phyloP scores from a whole-genome alignment of 2,329 filamentous ascomycete genomes.

The Cladosporium phlei region DNA sequence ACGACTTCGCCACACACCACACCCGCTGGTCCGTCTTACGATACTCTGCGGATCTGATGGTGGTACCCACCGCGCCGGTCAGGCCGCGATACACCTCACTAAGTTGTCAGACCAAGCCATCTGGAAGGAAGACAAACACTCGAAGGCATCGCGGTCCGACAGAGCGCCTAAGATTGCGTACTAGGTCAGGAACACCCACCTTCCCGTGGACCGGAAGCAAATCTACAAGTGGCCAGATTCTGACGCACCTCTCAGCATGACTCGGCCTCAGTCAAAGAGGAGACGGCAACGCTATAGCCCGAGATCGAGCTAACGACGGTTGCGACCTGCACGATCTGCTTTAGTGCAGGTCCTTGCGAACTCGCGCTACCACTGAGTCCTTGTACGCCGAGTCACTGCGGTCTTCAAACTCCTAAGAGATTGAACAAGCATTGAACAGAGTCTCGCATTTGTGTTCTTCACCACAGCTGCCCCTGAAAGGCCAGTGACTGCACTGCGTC shows the following conservation, averaged over 20 bases:
- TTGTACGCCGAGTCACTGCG: no score
- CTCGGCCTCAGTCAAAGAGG: not conserved
- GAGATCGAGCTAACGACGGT: no score
- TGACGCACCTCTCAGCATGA: not conserved
- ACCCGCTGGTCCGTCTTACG: not conserved
- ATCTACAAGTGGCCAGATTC: not conserved
- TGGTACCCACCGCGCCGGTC: no score
- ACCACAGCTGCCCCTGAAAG: no score
- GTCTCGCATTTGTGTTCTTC: no score
- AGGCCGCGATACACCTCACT: not conserved
- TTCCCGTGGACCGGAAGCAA: not conserved
- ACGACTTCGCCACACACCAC: not conserved
- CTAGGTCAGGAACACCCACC: not conserved
- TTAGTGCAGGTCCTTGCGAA: not conserved
- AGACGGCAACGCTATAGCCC: no score
- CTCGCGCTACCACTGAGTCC: no score
- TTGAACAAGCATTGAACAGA: no score
- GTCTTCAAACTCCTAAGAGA: no score
- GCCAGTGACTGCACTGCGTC: no score
- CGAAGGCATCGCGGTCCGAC: slow-evolving; percentile 2
- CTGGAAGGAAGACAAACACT: not conserved
- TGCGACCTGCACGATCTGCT: not conserved
- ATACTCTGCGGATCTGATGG: no score
- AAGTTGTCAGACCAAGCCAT: not conserved
- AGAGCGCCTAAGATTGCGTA: not conserved